Evolutionary conservation across 495 filamentous ascomycete species (phyloP).

Genomic region (Copromyces sp.): DNA sequence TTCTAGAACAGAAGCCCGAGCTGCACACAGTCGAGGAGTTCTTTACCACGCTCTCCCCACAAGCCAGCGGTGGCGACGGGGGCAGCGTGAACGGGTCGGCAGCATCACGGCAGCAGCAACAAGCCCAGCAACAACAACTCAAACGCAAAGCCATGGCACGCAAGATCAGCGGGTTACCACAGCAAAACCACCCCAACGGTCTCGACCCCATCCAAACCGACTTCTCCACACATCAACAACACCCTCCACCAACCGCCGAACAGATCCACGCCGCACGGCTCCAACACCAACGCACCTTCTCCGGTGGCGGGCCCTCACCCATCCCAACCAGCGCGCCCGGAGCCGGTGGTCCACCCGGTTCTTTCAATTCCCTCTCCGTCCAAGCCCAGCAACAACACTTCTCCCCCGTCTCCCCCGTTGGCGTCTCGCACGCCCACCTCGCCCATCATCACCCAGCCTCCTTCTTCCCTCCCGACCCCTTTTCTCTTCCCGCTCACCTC

Average conservation of each 20-base stretch:
- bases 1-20: constrained; percentile 75
- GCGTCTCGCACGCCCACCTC: constrained; percentile 28
- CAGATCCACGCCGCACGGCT: constrained; percentile 26
- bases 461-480: constrained; percentile 38
- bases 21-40: constrained; percentile 92
- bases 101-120: constrained; percentile 17
- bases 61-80: constrained; percentile 26
- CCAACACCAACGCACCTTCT: constrained; percentile 30
- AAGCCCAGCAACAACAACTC: constrained; percentile 14
- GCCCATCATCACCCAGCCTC: constrained; percentile 26
- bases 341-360: not conserved
- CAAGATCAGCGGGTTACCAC: constrained; percentile 30
- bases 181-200: constrained; percentile 25
- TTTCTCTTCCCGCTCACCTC: constrained; percentile 23
- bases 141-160: constrained; percentile 37
- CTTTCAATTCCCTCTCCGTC: constrained; percentile 31
- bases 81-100: constrained; percentile 20
- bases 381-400: constrained; percentile 22
- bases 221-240: constrained; percentile 17
- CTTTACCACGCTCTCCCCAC: constrained; percentile 72
- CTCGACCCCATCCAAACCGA: constrained; percentile 35
- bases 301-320: constrained; percentile 12
- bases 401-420: constrained; percentile 37
- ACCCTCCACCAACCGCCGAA: constrained; percentile 17
- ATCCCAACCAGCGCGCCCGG: constrained; percentile 28